Percentiles rank a stretch among this genome's conserved stretches.
Evolutionary conservation across 768 basidiomycete genomes (phyloP).

Genomic region (Mycena kentingensis): DNA sequence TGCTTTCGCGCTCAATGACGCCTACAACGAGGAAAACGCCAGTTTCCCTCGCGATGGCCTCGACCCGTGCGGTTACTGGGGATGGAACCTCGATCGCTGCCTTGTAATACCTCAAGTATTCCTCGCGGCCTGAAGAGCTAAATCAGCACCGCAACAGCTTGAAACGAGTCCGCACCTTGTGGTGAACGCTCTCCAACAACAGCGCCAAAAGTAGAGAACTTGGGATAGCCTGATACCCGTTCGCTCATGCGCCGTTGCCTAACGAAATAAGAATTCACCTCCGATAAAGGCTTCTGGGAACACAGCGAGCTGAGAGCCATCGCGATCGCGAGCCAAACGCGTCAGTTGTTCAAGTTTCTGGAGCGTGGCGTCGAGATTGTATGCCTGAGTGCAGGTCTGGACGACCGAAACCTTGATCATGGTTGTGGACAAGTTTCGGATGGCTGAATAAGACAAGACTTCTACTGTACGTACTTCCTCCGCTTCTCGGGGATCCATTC

Average conservation of each 20-base stretch:
- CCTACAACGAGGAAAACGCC: slow-evolving; percentile 47
- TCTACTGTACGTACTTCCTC: slow-evolving; percentile 14
- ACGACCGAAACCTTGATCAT: slow-evolving; percentile 46
- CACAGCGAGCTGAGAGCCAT: slow-evolving; percentile 49
- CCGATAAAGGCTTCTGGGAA: slow-evolving; percentile 63
- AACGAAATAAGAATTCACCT: background rate
- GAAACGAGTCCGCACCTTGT: too few species aligned
- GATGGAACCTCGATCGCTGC: slow-evolving; percentile 63
- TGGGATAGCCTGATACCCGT: slow-evolving; percentile 66
- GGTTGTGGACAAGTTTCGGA: slow-evolving; percentile 3
- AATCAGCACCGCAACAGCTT: too few species aligned
- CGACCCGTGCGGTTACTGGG: slow-evolving; percentile 47
- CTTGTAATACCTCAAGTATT: slow-evolving; percentile 54
- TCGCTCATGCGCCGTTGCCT: slow-evolving; percentile 43
- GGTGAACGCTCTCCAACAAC: slow-evolving; percentile 51
- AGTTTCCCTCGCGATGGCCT: slow-evolving; percentile 47
- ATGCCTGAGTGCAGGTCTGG: slow-evolving; percentile 51
- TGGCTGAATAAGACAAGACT: too few species aligned
- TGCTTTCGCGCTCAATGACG: slow-evolving; percentile 58
- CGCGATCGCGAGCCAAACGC: slow-evolving; percentile 46
- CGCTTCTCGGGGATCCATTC: slow-evolving; percentile 69
- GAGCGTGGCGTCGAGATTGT: slow-evolving; percentile 47
- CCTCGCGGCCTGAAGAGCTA: too few species aligned
- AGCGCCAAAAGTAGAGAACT: slow-evolving; percentile 53
- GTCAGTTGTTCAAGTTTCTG: slow-evolving; percentile 51